A percentile compares a stretch with the other conserved stretches of the same genome.
phyloP scores from a whole-genome alignment of 306 rosid species.

The Vigna reflexopilosa region DNA sequence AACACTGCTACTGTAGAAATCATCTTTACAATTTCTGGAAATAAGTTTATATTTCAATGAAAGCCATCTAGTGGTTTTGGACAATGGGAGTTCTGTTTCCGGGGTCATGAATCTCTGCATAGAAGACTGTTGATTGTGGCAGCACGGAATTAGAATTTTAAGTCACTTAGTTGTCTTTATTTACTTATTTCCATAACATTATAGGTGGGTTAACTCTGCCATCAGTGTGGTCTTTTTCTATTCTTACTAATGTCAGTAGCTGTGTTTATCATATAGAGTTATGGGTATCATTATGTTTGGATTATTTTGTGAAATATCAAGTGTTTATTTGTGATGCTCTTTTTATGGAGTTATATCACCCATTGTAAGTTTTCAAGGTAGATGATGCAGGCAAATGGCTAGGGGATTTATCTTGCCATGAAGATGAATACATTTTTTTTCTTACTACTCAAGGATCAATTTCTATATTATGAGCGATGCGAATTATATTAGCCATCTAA shows the following conservation, averaged over 20 bases:
- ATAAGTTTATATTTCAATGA: neutral
- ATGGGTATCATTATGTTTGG: neutral
- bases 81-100: conserved; percentile 17
- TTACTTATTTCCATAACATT: neutral
- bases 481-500: neutral
- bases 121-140: neutral
- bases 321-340: neutral
- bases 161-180: neutral
- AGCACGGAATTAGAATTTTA: neutral
- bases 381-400: conserved; percentile 1
- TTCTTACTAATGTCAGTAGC: neutral
- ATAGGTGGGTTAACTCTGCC: neutral
- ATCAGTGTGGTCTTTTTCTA: neutral
- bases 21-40: neutral
- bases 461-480: neutral
- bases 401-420: neutral
- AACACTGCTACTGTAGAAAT: neutral
- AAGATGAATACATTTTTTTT: neutral
- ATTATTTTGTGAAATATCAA: neutral
- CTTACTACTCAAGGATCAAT: neutral
- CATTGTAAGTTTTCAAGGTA: conserved; percentile 9
- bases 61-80: conserved; percentile 35
- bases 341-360: neutral
- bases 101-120: neutral
- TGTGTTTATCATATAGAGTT: neutral